phyloP scores from a whole-genome alignment of 306 rosid genomes.

The Canavalia ensiformis region DNA sequence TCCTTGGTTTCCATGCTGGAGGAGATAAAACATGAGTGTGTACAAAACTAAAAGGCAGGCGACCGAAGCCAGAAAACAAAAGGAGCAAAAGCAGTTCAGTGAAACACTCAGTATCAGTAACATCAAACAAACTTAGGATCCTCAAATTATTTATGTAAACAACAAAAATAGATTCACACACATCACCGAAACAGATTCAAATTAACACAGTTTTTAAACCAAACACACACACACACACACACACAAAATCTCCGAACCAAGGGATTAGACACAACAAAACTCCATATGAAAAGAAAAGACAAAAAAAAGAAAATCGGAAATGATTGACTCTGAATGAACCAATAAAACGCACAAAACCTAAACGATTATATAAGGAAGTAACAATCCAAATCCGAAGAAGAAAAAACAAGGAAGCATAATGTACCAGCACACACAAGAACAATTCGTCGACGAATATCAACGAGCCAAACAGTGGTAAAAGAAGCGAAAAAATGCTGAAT shows the following conservation, averaged over 20 bases:
- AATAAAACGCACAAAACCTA: not conserved
- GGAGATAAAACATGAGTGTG: not conserved
- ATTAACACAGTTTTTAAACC: slow-evolving; percentile 30
- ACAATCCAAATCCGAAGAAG: not conserved
- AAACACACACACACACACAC: not conserved
- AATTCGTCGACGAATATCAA: slow-evolving; percentile 35
- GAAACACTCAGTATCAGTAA: slow-evolving; percentile 28
- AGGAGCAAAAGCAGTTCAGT: slow-evolving; percentile 3
- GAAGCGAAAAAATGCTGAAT: slow-evolving; percentile 40
- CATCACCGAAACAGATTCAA: slow-evolving; percentile 29
- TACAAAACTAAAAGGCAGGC: not conserved
- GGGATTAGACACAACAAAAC: not conserved
- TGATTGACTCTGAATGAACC: slow-evolving; percentile 1
- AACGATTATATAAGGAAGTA: not conserved
- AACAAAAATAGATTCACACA: slow-evolving; percentile 29
- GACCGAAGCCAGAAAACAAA: slow-evolving; percentile 1
- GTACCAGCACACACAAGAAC: slow-evolving; percentile 53
- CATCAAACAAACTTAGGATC: slow-evolving; percentile 14
- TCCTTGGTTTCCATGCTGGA: slow-evolving; percentile 11
- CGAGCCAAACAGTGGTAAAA: slow-evolving; percentile 26
- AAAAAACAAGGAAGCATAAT: not conserved
- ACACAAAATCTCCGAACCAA: not conserved
- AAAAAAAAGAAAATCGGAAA: not conserved
- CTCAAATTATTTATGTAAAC: not conserved
- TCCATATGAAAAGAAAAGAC: not conserved